phyloP scores from a whole-genome alignment of 345 rosid genomes.

The Eucalyptus tenuipes region DNA sequence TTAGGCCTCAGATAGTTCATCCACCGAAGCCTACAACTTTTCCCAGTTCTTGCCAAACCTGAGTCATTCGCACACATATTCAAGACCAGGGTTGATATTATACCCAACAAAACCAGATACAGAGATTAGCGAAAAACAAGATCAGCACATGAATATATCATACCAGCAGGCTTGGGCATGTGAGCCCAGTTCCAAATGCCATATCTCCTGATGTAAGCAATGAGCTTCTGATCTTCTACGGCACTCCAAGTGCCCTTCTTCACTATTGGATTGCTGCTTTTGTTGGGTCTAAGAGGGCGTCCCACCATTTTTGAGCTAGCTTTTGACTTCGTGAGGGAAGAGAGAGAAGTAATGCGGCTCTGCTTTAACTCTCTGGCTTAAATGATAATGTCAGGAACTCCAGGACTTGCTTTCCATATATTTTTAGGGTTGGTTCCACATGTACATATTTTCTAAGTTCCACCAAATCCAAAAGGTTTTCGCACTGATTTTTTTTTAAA shows the following conservation, averaged over 20 bases:
- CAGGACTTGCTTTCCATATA: background rate
- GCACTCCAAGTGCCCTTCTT: background rate
- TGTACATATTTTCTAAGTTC: background rate
- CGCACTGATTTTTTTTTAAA: background rate
- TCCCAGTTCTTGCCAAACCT: conserved; percentile 1
- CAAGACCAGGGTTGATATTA: background rate
- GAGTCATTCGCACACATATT: background rate
- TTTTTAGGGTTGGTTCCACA: background rate
- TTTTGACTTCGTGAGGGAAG: background rate
- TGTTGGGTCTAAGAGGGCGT: background rate
- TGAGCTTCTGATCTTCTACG: background rate
- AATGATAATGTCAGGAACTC: background rate
- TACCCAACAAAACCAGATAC: background rate
- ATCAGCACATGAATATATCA: background rate
- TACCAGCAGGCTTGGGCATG: background rate
- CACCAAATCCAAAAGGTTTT: background rate
- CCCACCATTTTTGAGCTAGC: background rate
- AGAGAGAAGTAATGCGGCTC: background rate
- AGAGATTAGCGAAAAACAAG: background rate
- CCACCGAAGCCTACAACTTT: conserved; percentile 8
- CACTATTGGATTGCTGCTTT: background rate
- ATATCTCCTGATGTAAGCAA: background rate
- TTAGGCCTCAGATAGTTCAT: conserved; percentile 2
- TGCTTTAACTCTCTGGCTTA: background rate
- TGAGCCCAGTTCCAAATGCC: conserved; percentile 4